These are phyloP conservation scores for Chlamydomonas sp. DNA, from an alignment of 139 green algal species.

Conservation along the genomic window DNA sequence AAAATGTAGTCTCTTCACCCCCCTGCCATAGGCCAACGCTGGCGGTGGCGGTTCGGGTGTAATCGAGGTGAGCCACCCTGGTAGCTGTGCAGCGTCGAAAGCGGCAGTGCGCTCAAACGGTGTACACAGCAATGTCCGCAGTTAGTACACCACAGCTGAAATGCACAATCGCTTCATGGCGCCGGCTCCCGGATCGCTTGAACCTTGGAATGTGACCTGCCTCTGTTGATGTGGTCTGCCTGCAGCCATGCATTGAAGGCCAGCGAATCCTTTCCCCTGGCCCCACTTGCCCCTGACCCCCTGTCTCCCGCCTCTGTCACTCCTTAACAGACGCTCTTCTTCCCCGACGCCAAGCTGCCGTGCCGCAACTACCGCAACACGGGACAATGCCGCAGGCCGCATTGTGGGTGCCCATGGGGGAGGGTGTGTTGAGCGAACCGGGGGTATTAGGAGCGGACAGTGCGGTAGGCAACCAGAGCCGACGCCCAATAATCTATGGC, in stretches of 20 bases:
- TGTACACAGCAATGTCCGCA: no score
- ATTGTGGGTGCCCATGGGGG: not conserved
- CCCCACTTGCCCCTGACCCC: not conserved
- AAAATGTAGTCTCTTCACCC: no score
- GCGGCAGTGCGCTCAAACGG: no score
- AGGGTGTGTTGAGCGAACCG: no score
- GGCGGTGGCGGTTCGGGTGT: no score
- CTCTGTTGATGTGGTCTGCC: not conserved
- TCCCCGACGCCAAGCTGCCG: slow-evolving; percentile 55
- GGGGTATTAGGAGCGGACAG: no score
- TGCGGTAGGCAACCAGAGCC: no score
- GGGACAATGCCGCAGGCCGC: not conserved
- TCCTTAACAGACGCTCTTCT: slow-evolving; percentile 47
- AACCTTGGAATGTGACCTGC: not conserved
- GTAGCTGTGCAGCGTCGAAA: no score
- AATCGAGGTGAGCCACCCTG: no score
- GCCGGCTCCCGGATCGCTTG: not conserved
- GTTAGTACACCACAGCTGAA: not conserved
- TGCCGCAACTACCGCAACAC: slow-evolving; percentile 40
- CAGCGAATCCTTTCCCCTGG: not conserved
- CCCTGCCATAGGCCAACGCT: no score
- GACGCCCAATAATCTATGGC: no score
- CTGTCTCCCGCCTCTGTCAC: not conserved
- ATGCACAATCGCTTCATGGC: not conserved
- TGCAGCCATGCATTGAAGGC: not conserved